Conservation (phyloP, 2,329 filamentous ascomycete genomes). For the Exophiala viscosa region DNA sequence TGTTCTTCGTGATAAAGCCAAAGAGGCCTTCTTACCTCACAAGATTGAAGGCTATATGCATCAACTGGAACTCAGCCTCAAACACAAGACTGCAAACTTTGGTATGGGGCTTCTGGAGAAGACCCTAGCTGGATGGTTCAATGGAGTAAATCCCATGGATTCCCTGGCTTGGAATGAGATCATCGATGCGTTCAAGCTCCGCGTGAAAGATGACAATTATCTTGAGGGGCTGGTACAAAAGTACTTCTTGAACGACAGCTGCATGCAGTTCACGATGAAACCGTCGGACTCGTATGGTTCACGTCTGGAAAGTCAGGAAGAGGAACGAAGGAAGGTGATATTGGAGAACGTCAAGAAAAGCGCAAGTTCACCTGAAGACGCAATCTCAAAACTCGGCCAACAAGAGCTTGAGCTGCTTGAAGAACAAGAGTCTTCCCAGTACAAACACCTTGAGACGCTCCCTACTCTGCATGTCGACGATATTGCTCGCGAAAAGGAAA, state of each 20-base stretch:
- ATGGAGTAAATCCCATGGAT: constrained; percentile 87
- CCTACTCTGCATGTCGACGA: constrained; percentile 86
- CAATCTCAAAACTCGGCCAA: constrained; percentile 66
- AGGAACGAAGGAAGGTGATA: constrained; percentile 63
- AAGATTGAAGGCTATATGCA: constrained; percentile 95
- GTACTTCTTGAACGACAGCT: constrained; percentile 83
- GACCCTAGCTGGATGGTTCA: constrained; percentile 90
- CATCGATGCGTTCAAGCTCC: constrained; percentile 73
- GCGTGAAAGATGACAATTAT: constrained; percentile 68
- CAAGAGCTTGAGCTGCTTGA: constrained; percentile 75
- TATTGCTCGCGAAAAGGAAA: constrained; percentile 75
- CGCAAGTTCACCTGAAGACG: constrained; percentile 68
- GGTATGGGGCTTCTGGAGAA: constrained; percentile 87
- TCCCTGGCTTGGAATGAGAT: constrained; percentile 89
- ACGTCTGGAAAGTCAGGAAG: constrained; percentile 73
- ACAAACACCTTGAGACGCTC: constrained; percentile 79
- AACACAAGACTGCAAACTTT: constrained; percentile 95
- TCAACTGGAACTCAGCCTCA: constrained; percentile 85
- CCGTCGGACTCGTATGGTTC: constrained; percentile 72
- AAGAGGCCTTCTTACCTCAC: constrained; percentile 77
- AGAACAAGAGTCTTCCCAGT: constrained; percentile 79
- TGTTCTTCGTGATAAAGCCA: constrained; percentile 65
- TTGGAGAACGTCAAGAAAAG: constrained; percentile 52
- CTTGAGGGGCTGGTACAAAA: constrained; percentile 82
- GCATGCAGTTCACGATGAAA: constrained; percentile 89